phyloP scores from a whole-genome alignment of 1,284 basidiomycete species.

The Takashimella koratensis region DNA sequence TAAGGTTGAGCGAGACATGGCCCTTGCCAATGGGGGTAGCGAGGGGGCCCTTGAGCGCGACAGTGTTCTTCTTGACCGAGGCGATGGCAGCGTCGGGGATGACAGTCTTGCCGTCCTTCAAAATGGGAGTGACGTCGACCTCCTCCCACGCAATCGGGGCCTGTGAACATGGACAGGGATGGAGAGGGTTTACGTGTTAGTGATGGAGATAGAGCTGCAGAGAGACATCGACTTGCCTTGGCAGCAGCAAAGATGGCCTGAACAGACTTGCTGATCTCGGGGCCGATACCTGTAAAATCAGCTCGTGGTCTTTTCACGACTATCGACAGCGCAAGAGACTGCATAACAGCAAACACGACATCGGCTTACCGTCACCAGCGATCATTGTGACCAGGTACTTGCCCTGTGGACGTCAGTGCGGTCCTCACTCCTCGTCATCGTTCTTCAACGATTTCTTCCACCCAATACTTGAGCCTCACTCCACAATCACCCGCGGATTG shows the following conservation, averaged over 20 bases:
- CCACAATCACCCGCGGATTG: no score
- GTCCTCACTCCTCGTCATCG: slow-evolving; percentile 1
- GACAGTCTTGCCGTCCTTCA: slow-evolving; percentile 93
- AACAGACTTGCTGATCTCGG: slow-evolving; percentile 95
- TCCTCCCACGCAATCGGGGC: slow-evolving; percentile 99
- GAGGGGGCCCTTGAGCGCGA: slow-evolving; percentile 94
- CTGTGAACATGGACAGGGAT: slow-evolving; percentile 49
- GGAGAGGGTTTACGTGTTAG: not conserved
- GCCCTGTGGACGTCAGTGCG: slow-evolving; percentile 57
- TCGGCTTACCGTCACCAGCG: slow-evolving; percentile 35
- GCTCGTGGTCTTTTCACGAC: no score
- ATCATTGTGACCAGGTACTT: slow-evolving; percentile 66
- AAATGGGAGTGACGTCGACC: slow-evolving; percentile 89
- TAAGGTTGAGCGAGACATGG: slow-evolving; percentile 97
- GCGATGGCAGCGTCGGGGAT: slow-evolving; percentile 90
- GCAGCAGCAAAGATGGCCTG: slow-evolving; percentile 91
- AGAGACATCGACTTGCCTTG: slow-evolving; percentile 54
- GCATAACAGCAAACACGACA: not conserved
- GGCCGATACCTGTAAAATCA: slow-evolving; percentile 75
- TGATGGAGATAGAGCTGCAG: not conserved
- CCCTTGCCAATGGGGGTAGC: slow-evolving; percentile 99
- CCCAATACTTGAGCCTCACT: no score
- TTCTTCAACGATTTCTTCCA: no score
- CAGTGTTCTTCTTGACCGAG: slow-evolving; percentile 94
- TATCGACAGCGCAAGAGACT: no score